A percentile compares a stretch with the other conserved stretches of the same genome.
These are phyloP conservation scores for Cadophora luteo-olivacea DNA, from an alignment of 2,329 filamentous ascomycete genomes.

Conservation along the genomic window DNA sequence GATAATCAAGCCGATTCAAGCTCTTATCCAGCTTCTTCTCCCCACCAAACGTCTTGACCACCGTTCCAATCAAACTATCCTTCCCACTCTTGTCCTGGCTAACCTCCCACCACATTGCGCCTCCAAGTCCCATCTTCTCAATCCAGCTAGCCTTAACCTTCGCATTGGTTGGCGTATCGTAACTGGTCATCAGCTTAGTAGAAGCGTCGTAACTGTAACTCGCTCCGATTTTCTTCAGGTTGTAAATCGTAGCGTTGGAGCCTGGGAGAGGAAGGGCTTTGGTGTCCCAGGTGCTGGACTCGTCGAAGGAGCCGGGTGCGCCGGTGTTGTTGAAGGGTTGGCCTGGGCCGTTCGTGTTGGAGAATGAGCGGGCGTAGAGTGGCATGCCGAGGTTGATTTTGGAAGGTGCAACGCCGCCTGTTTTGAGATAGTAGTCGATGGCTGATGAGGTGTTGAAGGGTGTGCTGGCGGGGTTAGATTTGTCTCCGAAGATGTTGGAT, in stretches of 20 bases:
- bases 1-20: constrained; percentile 58
- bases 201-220: constrained; percentile 72
- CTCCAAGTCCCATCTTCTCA: constrained; percentile 60
- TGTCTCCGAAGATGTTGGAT: constrained; percentile 70
- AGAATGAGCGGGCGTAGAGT: constrained; percentile 77
- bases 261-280: constrained; percentile 72
- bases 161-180: constrained; percentile 56
- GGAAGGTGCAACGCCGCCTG: constrained; percentile 55
- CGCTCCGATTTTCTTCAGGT: constrained; percentile 56
- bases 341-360: constrained; percentile 68
- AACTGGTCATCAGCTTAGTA: constrained; percentile 70
- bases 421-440: constrained; percentile 62
- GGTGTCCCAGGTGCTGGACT: constrained; percentile 79
- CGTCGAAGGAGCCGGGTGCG: constrained; percentile 67
- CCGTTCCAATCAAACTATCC: constrained; percentile 64
- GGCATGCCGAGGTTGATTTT: constrained; percentile 83
- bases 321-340: constrained; percentile 58
- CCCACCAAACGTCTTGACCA: constrained; percentile 48
- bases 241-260: constrained; percentile 63
- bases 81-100: constrained; percentile 68
- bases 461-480: constrained; percentile 63
- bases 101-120: constrained; percentile 86
- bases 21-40: constrained; percentile 49
- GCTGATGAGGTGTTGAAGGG: constrained; percentile 73
- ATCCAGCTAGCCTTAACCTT: constrained; percentile 44